phyloP scores from a whole-genome alignment of 2,329 filamentous ascomycete species.

The Parastagonospora avenae region DNA sequence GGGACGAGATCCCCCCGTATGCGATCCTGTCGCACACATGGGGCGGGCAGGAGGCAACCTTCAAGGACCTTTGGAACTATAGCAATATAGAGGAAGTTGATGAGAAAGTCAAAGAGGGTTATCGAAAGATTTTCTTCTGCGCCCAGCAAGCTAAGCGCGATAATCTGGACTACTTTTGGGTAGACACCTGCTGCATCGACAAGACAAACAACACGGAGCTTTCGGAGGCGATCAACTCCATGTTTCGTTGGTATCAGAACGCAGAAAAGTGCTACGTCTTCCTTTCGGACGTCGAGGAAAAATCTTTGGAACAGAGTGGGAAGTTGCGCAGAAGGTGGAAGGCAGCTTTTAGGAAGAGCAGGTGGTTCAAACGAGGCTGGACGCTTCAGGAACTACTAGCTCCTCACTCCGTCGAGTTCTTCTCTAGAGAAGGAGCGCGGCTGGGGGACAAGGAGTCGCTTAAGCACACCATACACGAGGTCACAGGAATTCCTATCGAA shows the following conservation, averaged over 20 bases:
- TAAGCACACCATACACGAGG: too few relatives aligned
- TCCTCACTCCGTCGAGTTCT: too few relatives aligned
- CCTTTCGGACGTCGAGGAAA: slow-evolving; percentile 13
- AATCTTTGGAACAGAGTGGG: neutral
- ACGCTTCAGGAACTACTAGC: too few relatives aligned
- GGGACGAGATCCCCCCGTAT: slow-evolving; percentile 7
- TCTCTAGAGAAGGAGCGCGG: too few relatives aligned
- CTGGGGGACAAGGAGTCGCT: too few relatives aligned
- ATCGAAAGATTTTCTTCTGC: slow-evolving; percentile 19
- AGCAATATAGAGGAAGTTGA: neutral
- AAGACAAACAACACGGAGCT: slow-evolving; percentile 5
- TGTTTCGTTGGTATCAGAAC: slow-evolving; percentile 24
- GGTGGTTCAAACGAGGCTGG: slow-evolving; percentile 26
- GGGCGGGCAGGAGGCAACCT: slow-evolving; percentile 3
- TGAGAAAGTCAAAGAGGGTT: slow-evolving; percentile 2
- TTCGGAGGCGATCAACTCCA: slow-evolving; percentile 16
- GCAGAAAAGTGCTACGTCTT: slow-evolving; percentile 22
- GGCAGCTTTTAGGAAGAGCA: slow-evolving; percentile 11
- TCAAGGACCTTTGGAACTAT: neutral
- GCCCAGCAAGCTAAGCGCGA: slow-evolving; percentile 14
- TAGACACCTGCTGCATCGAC: slow-evolving; percentile 22
- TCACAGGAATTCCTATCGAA: slow-evolving; percentile 1
- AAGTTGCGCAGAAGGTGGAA: too few relatives aligned
- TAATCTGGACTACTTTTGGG: slow-evolving; percentile 13
- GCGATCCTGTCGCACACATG: slow-evolving; percentile 16